Evolutionary conservation across 306 rosid genomes (phyloP).

Genomic region (Alnus glutinosa): DNA sequence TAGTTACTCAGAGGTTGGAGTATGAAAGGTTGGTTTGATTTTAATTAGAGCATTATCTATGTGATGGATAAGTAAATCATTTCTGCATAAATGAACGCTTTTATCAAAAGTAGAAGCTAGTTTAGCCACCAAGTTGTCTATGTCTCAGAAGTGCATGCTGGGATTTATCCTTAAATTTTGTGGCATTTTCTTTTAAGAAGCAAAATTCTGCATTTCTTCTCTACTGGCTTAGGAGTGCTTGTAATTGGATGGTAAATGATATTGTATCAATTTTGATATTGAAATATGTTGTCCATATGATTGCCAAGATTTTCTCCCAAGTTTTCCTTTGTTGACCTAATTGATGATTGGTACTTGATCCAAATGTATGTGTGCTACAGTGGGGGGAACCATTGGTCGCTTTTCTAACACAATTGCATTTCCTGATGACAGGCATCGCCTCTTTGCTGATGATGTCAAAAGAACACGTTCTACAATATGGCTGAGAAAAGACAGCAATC

Average conservation of each 20-base stretch:
- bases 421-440: slow-evolving; percentile 57
- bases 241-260: not conserved
- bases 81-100: slow-evolving; percentile 13
- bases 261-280: not conserved
- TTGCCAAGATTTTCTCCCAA: not conserved
- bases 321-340: not conserved
- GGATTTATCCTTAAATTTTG: not conserved
- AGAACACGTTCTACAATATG: slow-evolving; percentile 84
- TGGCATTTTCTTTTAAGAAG: not conserved
- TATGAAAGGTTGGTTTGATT: slow-evolving; percentile 63
- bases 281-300: not conserved
- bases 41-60: slow-evolving; percentile 6
- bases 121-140: not conserved
- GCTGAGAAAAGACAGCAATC: slow-evolving; percentile 74
- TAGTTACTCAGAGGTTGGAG: slow-evolving; percentile 89
- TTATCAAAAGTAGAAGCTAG: not conserved
- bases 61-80: slow-evolving; percentile 12
- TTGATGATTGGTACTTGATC: not conserved
- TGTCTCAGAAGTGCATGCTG: not conserved
- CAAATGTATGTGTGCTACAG: not conserved
- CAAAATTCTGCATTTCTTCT: not conserved
- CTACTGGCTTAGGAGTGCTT: not conserved
- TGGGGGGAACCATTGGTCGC: slow-evolving; percentile 3
- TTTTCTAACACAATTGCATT: slow-evolving; percentile 29
- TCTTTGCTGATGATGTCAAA: slow-evolving; percentile 72